Evolutionary conservation across 1,284 basidiomycete species (phyloP).

Genomic region (Cryptococcus sp.): DNA sequence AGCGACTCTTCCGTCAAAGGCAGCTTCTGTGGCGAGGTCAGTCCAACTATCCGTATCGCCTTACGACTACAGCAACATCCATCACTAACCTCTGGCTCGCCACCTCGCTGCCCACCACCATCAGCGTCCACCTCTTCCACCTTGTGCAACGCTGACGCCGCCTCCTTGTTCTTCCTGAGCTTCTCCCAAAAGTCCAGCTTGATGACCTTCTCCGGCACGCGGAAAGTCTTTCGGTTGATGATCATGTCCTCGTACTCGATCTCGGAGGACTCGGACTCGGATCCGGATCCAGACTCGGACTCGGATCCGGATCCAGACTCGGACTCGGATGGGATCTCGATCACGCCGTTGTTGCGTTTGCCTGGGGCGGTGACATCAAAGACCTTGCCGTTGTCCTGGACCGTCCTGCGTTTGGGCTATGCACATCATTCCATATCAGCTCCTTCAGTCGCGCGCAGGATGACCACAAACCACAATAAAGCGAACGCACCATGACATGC

Average conservation of each 20-base stretch:
- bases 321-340: conserved; percentile 70
- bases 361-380: conserved; percentile 68
- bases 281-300: no score
- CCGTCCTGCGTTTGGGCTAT: conserved; percentile 72
- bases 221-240: conserved; percentile 67
- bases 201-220: conserved; percentile 90
- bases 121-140: neutral
- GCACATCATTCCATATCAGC: neutral
- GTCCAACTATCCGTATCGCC: neutral
- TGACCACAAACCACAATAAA: neutral
- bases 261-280: conserved; percentile 1
- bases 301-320: conserved; percentile 37
- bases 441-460: no score
- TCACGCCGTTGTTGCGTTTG: conserved; percentile 85
- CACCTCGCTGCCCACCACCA: neutral
- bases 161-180: conserved; percentile 51
- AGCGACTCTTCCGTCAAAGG: conserved; percentile 1
- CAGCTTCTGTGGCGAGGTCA: neutral
- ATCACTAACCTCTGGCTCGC: conserved; percentile 3
- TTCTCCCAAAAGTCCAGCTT: conserved; percentile 94
- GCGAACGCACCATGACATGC: conserved; percentile 56
- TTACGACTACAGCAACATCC: neutral
- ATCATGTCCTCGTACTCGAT: conserved; percentile 52
- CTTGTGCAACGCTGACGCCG: neutral
- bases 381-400: conserved; percentile 63